Evolutionary conservation across 1,139 yeast species (phyloP).

Genomic region (Candida sanyaensis): DNA sequence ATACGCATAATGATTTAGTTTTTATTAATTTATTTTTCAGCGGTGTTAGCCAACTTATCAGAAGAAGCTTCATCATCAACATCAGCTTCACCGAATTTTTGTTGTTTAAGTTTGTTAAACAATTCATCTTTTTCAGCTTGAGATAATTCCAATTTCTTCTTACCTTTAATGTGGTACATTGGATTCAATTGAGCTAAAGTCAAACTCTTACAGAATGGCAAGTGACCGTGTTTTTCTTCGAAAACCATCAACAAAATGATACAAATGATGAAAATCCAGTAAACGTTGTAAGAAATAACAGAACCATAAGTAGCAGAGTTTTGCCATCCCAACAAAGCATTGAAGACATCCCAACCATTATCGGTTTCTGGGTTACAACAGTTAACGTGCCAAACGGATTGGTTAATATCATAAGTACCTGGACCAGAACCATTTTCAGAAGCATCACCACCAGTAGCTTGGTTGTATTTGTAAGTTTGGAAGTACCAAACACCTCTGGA

Average conservation of each 20-base stretch:
- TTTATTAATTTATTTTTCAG: constrained; percentile 1
- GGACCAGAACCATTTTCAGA: constrained; percentile 84
- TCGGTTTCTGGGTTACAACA: constrained; percentile 86
- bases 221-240: constrained; percentile 58
- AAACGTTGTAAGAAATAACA: constrained; percentile 73
- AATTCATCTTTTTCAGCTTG: constrained; percentile 54
- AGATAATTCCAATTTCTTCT: constrained; percentile 61
- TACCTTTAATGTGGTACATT: constrained; percentile 67
- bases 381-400: constrained; percentile 85
- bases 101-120: constrained; percentile 42
- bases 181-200: constrained; percentile 64
- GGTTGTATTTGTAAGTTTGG: constrained; percentile 61
- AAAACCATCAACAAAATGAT: constrained; percentile 56
- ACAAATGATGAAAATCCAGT: constrained; percentile 66
- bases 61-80: constrained; percentile 12
- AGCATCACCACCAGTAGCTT: constrained; percentile 78
- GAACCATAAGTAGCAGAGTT: constrained; percentile 87
- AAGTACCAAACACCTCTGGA: constrained; percentile 86
- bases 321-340: constrained; percentile 87
- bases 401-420: constrained; percentile 74
- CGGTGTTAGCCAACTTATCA: background rate
- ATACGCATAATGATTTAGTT: background rate
- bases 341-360: constrained; percentile 89
- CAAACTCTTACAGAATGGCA: constrained; percentile 45
- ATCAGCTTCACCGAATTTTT: constrained; percentile 18